phyloP scores from a whole-genome alignment of 2,329 filamentous ascomycete species.

The Penicillium sp. region DNA sequence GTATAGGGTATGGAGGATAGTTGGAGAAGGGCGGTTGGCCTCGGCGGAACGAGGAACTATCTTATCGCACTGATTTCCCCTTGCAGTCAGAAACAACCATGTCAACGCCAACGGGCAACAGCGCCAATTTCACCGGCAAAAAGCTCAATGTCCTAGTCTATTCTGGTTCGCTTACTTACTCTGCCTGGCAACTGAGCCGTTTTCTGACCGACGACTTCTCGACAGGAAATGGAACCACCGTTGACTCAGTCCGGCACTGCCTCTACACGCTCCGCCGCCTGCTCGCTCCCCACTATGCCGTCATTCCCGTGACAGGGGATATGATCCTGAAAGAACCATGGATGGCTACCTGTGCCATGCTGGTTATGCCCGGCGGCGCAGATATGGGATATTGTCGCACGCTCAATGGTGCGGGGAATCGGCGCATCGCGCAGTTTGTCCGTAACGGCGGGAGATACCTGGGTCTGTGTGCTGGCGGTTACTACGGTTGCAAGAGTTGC shows the following conservation, averaged over 20 bases:
- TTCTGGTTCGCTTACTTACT: constrained; percentile 60
- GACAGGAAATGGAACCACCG: constrained; percentile 76
- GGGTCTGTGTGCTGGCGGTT: constrained; percentile 91
- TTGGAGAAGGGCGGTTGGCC: constrained; percentile 17
- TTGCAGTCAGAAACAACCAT: constrained; percentile 22
- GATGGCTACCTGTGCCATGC: constrained; percentile 78
- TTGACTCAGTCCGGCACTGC: constrained; percentile 86
- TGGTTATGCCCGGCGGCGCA: constrained; percentile 92
- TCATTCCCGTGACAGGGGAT: constrained; percentile 77
- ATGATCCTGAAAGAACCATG: constrained; percentile 89
- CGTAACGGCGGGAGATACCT: constrained; percentile 81
- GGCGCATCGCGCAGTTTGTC: constrained; percentile 79
- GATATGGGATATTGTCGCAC: constrained; percentile 86
- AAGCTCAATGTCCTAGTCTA: constrained; percentile 93
- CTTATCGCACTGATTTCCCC: constrained; percentile 22
- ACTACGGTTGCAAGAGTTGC: constrained; percentile 77
- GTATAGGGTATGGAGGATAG: constrained; percentile 2
- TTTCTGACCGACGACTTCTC: constrained; percentile 30
- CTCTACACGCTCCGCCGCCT: constrained; percentile 82
- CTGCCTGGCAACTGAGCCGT: constrained; percentile 24
- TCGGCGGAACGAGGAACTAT: constrained; percentile 17
- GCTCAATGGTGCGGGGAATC: constrained; percentile 85
- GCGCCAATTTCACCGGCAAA: constrained; percentile 57
- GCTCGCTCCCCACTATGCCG: constrained; percentile 86
- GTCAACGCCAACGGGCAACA: constrained; percentile 32